Percentiles rank a stretch among this genome's conserved stretches.
phyloP scores from a whole-genome alignment of 177 flowering plant genomes.

The Tripterygium wilfordii region DNA sequence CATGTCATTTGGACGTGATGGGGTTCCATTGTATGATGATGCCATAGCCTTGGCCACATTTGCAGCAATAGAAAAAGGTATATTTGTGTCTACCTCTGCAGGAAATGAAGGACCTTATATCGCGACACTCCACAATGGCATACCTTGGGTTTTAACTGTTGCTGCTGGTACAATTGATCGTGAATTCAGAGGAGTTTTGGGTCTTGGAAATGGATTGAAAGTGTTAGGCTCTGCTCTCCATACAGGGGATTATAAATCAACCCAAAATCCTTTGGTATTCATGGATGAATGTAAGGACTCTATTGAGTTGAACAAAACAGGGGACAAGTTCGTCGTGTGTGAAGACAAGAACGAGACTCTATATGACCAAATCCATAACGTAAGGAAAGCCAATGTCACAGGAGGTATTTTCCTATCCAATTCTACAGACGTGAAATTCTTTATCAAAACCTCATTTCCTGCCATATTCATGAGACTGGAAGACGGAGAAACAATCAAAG shows the following conservation, averaged over 20 bases:
- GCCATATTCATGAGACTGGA: slow-evolving; percentile 21
- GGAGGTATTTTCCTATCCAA: slow-evolving; percentile 46
- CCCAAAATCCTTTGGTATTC: slow-evolving; percentile 22
- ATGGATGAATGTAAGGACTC: slow-evolving; percentile 18
- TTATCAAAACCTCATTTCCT: slow-evolving; percentile 27
- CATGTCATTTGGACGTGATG: slow-evolving; percentile 51
- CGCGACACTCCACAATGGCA: slow-evolving; percentile 45
- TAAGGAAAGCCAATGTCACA: slow-evolving; percentile 16
- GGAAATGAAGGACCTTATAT: slow-evolving; percentile 67
- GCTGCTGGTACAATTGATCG: slow-evolving; percentile 71
- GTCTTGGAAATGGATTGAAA: slow-evolving; percentile 31
- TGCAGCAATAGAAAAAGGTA: slow-evolving; percentile 61
- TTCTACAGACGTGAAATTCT: slow-evolving; percentile 12
- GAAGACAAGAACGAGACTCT: slow-evolving; percentile 17
- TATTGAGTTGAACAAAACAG: slow-evolving; percentile 17
- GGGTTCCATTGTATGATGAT: slow-evolving; percentile 33
- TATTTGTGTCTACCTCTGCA: slow-evolving; percentile 61
- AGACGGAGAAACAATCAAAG: slow-evolving; percentile 18
- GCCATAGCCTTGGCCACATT: slow-evolving; percentile 69
- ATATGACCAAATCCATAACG: slow-evolving; percentile 17
- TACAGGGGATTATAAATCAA: slow-evolving; percentile 16
- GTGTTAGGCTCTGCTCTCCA: slow-evolving; percentile 35
- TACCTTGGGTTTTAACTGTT: slow-evolving; percentile 71
- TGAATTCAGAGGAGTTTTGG: slow-evolving; percentile 27
- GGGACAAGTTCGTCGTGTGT: slow-evolving; percentile 39